Evolutionary conservation across 2,329 filamentous ascomycete species (phyloP), one percentile per base, ranked within the genome.

Genomic region (Aspergillus bombycis): DNA sequence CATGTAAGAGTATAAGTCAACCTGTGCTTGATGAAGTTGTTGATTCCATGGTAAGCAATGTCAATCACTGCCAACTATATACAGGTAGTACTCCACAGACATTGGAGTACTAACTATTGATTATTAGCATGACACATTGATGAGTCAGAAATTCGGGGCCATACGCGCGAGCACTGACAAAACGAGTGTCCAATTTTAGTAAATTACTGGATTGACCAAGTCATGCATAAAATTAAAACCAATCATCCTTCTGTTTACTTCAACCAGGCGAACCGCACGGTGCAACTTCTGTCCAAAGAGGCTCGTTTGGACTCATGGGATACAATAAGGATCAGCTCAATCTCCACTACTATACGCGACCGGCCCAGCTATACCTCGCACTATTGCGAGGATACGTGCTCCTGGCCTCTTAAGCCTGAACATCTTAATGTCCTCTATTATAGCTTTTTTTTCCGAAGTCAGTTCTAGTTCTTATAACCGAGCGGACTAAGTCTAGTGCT

Each of bases 161-260:
- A 32, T 36, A 54, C 52, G 52, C 4, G 32, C 32, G 52, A 55
- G 52, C 52, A 55, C 34, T 55, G 52, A 55, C 52, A 23, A 36
- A 55, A 36, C 32, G 16, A n/a, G 28, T 54, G 19, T 36, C 30
- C 52, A 54, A 21, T 21, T 54, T 54, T 54, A 54, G 52, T 23
- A 54, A 23, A 36, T 54, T 23, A 21, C 6, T 28, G 34, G 32
- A 38, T 23, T 55, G 21, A 38, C 12, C 52, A 55, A 38, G 21
- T 11, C 52, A 38, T 55, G 52, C 52, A 55, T 19, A 32, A 55
- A 36, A 55, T 55, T 26, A 3, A 23, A 38, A 0, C 32, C 32
- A 34, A 14, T 21, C 26, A 55, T 55, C 52, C 52, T 36, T 34
- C 52, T 6, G n/a, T 12, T 12, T 26, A 55, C 52, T 26, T 23